Evolutionary conservation across 208 protist genomes (phyloP).

Genomic region (Leishmania guyanensis): DNA sequence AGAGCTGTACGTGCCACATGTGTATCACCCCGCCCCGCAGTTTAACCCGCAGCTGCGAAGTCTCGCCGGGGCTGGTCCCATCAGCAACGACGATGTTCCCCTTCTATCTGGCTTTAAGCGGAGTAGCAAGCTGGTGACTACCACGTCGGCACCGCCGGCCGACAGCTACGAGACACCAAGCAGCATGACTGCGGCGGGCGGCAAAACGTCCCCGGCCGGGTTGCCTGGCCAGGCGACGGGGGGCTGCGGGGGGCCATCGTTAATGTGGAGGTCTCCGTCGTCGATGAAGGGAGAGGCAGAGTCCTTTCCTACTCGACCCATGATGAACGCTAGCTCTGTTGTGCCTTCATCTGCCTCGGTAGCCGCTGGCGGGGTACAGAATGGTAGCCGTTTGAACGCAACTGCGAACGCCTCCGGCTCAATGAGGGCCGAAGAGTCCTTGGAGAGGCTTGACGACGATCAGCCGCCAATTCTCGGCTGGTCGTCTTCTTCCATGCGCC

Average conservation of each 20-base stretch:
- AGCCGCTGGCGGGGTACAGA: background rate
- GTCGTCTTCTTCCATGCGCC: constrained; percentile 29
- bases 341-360: background rate
- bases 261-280: constrained; percentile 18
- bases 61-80: background rate
- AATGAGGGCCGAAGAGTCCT: background rate
- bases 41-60: constrained; percentile 22
- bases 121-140: background rate
- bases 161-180: constrained; percentile 19
- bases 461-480: constrained; percentile 29
- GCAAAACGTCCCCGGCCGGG: background rate
- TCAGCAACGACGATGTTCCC: constrained; percentile 28
- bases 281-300: constrained; percentile 1
- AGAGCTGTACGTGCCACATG: constrained; percentile 22
- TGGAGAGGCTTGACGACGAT: constrained; percentile 14
- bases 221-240: background rate
- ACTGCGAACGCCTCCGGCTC: constrained; percentile 13
- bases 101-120: constrained; percentile 38
- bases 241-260: constrained; percentile 2
- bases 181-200: background rate
- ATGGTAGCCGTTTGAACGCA: constrained; percentile 10
- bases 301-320: constrained; percentile 16
- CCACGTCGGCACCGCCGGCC: background rate
- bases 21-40: constrained; percentile 27
- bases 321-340: background rate